Base-by-base conservation (phyloP, 2,329 filamentous ascomycete species). In the Hypoxylon sp. region DNA sequence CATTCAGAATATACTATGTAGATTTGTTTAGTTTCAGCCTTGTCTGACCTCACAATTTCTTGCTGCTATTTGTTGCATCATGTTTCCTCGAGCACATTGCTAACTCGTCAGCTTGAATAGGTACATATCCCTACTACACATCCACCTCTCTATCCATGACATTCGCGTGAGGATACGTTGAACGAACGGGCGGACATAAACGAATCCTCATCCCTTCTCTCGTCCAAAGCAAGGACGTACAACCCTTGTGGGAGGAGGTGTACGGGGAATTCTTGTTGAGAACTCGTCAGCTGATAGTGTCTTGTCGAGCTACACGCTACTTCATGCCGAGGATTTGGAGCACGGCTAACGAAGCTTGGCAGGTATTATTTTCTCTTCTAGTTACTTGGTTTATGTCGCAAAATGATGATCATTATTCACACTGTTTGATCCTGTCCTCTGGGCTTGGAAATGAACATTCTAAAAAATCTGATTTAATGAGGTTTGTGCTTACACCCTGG, bases 141-240 rank as follows among this genome's bases (percentile, higher is more conserved):
- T 10, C 56, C 62, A 51, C 63, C 64, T 74, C 44, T 46, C 54
- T 62, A 50, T 64, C 65, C 74, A 47, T 44, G 53, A 50, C 20
- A 44, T 70, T 71, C 66, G 73, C 74, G 84, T 88, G 86, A 88
- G 80, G 86, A 88, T 84, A 79, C 79, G 78, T 87, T 88, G 85
- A 87, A 88, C 86, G 86, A 88, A 88, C 86, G 86, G 86, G 86
- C 86, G 86, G 86, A 87, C 86, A 88, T 86, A 87, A 85, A 80
- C 78, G 84, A 86, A 84, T 81, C 81, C 74, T 73, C 79, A 75
- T 77, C 72, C 73, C 79, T 76, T 74, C 76, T 80, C 74, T 79
- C 78, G 77, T 76, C 73, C 77, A 84, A 83, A 61, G 85, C 85
- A 79, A 82, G 85, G 81, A 78, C 82, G 84, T 87, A 88, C 85